Evolutionary conservation across 768 basidiomycete genomes (phyloP), one percentile per base, ranked within the genome.

Genomic region (Mycena belliarum): DNA sequence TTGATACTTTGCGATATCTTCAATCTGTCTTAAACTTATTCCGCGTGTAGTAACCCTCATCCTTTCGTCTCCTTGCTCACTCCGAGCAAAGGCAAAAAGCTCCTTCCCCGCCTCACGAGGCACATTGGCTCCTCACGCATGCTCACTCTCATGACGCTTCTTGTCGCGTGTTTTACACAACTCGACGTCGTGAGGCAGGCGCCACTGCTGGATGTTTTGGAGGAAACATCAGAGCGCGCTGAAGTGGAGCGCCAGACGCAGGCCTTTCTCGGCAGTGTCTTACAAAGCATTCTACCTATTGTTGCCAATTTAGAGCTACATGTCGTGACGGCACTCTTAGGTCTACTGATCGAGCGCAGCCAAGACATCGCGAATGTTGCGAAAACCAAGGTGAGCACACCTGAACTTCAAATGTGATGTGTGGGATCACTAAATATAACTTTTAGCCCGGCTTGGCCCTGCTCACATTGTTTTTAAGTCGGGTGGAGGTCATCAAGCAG

Each of bases 111-210:
- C 43, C 83, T 95, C 15, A 87, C 93, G 11, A 88, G 95, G 20
- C 89, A 94, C 64, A 82, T 98, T 18, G 82, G 82, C 60, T 80
- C 84, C 29, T 78, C 88, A 46, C 88, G 90, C 68, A 87, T 93
- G 81, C 82, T 93, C 37, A 94, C 92, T 6, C 76, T 98, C 24
- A 76, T 98, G 40, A 97, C 95, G 1, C 86, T 98, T 24, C 82
- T 98, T 33, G 88, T 97, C 46, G 95, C 95, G 0, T 96, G 93
- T 67, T 98, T 98, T 76, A 85, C 83, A 57, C 95, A 98, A 70
- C 80, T 98, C 54, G 96, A 98, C 69, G 93, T 98, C 18, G 88
- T 98, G 48, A 79, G 80, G 63, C 77, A 91, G 49, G 90, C 94
- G 4, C 83, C 84, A 37, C 60, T 89, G 18, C 82, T 91, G 33